phyloP scores from a whole-genome alignment of 805 yeast genomes.

The Candida namnaoensis region DNA sequence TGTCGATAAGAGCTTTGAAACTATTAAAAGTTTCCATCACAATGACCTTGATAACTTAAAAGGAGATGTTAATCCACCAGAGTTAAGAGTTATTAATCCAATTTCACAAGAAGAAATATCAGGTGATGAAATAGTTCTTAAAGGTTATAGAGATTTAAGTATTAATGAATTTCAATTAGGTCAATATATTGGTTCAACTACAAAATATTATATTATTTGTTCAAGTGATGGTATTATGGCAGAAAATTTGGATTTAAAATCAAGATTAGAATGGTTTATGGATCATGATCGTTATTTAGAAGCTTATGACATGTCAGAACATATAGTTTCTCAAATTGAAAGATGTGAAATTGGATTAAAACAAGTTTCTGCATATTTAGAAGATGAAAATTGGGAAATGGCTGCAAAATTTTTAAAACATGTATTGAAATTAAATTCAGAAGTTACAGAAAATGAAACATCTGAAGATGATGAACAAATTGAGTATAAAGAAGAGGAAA shows the following conservation, averaged over 20 bases:
- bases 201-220: conserved; percentile 59
- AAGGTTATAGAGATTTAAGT: conserved; percentile 49
- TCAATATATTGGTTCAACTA: conserved; percentile 32
- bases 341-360: conserved; percentile 53
- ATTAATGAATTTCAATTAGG: conserved; percentile 75
- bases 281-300: conserved; percentile 43
- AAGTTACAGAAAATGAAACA: conserved; percentile 9
- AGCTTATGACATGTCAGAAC: conserved; percentile 75
- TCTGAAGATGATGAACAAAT: conserved; percentile 6
- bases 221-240: conserved; percentile 79
- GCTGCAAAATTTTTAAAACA: conserved; percentile 42
- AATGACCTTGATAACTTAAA: too few relatives aligned
- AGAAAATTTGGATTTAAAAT: conserved; percentile 58
- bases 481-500: conserved; percentile 9
- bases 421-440: conserved; percentile 23
- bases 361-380: conserved; percentile 33
- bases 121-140: conserved; percentile 70
- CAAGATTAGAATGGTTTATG: conserved; percentile 66
- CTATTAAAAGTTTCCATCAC: conserved; percentile 2
- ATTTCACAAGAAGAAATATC: conserved; percentile 62
- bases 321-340: conserved; percentile 38
- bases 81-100: conserved; percentile 59
- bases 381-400: conserved; percentile 40
- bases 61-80: conserved; percentile 39
- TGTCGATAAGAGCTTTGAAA: conserved; percentile 27